Conservation (phyloP, 2,329 filamentous ascomycete genomes). For the Colletotrichum shisoi region DNA sequence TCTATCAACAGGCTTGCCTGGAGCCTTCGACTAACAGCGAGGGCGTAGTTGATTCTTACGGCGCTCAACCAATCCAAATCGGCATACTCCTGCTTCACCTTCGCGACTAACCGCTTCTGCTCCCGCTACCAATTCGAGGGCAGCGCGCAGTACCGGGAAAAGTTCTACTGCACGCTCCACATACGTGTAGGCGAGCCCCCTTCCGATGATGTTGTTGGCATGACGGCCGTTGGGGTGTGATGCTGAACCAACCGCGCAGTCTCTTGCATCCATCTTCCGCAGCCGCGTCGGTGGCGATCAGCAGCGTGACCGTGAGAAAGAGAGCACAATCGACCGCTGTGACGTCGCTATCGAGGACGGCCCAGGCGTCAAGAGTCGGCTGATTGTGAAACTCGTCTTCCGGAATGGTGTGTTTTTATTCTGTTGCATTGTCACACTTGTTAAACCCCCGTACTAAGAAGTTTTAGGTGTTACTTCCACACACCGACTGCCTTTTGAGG, state of each 20-base stretch:
- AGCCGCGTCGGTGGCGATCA: slow-evolving; percentile 67
- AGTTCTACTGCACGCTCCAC: slow-evolving; percentile 78
- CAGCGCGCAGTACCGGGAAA: slow-evolving; percentile 58
- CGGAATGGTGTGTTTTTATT: slow-evolving; percentile 64
- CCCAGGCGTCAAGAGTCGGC: slow-evolving; percentile 73
- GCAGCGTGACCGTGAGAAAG: slow-evolving; percentile 65
- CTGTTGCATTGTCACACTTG: not conserved
- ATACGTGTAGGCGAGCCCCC: slow-evolving; percentile 63
- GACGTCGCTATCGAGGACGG: slow-evolving; percentile 78
- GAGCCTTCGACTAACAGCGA: not conserved
- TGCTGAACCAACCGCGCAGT: slow-evolving; percentile 50
- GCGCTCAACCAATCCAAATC: slow-evolving; percentile 83
- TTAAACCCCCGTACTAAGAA: slow-evolving; percentile 20
- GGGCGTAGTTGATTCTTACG: slow-evolving; percentile 71
- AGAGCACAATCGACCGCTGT: slow-evolving; percentile 76
- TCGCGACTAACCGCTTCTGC: slow-evolving; percentile 74
- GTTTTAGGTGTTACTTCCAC: slow-evolving; percentile 73
- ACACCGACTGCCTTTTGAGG: slow-evolving; percentile 78
- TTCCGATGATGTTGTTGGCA: not conserved
- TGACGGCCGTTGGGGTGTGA: slow-evolving; percentile 4
- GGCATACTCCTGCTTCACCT: slow-evolving; percentile 76
- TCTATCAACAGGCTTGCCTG: too few relatives aligned
- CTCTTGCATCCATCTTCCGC: slow-evolving; percentile 77
- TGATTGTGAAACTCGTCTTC: slow-evolving; percentile 77
- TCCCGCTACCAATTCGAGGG: slow-evolving; percentile 73